These are phyloP conservation scores for Pterula multifida DNA, from an alignment of 1,284 basidiomycete genomes.

Conservation along the genomic window DNA sequence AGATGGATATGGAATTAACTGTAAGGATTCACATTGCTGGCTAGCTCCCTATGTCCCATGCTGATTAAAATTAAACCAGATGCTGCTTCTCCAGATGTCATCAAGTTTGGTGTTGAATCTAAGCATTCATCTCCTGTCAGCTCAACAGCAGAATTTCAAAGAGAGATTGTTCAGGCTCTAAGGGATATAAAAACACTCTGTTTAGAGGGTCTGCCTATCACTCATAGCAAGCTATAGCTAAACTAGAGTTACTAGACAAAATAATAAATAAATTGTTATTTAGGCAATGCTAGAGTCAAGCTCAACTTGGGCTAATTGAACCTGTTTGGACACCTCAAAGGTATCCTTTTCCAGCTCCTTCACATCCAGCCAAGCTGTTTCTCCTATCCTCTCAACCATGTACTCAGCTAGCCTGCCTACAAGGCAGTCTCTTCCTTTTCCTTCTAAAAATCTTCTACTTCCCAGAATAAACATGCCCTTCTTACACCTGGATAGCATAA, in stretches of 20 bases:
- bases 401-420: slow-evolving; percentile 34
- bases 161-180: slow-evolving; percentile 57
- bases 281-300: background rate
- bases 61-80: slow-evolving; percentile 34
- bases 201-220: background rate
- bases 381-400: slow-evolving; percentile 20
- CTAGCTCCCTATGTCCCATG: too few relatives aligned
- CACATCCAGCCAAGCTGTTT: slow-evolving; percentile 14
- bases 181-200: slow-evolving; percentile 45
- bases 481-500: slow-evolving; percentile 57
- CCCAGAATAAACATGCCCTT: slow-evolving; percentile 41
- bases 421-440: slow-evolving; percentile 23
- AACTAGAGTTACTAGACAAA: background rate
- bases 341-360: background rate
- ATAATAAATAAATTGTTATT: background rate
- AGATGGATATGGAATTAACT: slow-evolving; percentile 90
- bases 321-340: background rate
- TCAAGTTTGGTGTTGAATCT: slow-evolving; percentile 95
- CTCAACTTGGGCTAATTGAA: background rate
- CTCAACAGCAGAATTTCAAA: slow-evolving; percentile 63
- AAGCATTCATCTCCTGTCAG: slow-evolving; percentile 66
- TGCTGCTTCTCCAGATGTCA: slow-evolving; percentile 65
- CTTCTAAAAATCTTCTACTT: slow-evolving; percentile 32
- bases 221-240: background rate
- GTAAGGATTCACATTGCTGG: slow-evolving; percentile 33